A percentile compares a stretch with the other conserved stretches of the same genome.
These are phyloP conservation scores for Botryotinia convoluta DNA, from an alignment of 2,329 filamentous ascomycete genomes.

Conservation along the genomic window DNA sequence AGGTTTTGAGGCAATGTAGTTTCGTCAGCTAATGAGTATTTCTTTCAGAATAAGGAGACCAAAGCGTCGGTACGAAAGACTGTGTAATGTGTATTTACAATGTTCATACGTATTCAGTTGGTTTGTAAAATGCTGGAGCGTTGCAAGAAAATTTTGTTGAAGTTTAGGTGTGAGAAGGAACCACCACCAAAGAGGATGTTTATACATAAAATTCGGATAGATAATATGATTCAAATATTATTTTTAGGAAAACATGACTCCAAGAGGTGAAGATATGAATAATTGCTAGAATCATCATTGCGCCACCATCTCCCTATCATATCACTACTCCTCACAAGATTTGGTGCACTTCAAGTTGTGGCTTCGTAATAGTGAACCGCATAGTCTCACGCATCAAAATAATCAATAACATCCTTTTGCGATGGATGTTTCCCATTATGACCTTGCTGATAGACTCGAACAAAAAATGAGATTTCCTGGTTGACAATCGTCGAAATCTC, in stretches of 20 bases:
- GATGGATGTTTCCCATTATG: neutral
- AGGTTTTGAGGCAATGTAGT: neutral
- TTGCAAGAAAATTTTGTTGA: neutral
- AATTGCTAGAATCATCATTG: neutral
- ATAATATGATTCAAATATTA: neutral
- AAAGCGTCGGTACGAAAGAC: neutral
- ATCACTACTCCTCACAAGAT: neutral
- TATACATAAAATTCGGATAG: neutral
- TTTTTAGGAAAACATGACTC: neutral
- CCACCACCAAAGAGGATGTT: neutral
- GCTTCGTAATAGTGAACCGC: neutral
- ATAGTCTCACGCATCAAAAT: neutral
- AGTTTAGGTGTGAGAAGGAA: neutral
- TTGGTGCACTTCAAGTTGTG: neutral
- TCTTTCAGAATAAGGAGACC: neutral
- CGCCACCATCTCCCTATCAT: neutral
- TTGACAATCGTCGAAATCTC: neutral
- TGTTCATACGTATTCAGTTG: neutral
- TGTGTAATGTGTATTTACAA: neutral
- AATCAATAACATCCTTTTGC: neutral
- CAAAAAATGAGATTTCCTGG: neutral
- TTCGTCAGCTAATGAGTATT: neutral
- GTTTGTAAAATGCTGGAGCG: neutral
- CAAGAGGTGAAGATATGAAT: neutral
- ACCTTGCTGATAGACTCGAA: neutral